phyloP scores from a whole-genome alignment of 805 yeast species.

The Wickerhamiella vanderwaltii region DNA sequence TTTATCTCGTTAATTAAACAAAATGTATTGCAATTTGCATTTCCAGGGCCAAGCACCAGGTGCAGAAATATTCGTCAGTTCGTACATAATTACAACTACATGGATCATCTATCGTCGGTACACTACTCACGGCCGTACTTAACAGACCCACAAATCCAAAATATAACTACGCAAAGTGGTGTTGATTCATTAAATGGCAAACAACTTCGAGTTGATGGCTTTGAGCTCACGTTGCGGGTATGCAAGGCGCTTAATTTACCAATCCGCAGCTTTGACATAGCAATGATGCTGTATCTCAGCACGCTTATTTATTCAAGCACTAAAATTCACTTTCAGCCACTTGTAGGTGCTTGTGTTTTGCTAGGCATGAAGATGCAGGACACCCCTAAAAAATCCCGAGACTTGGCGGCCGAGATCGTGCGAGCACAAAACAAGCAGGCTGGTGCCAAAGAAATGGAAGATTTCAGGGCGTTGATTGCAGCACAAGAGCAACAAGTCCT shows the following conservation, averaged over 20 bases:
- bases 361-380: conserved; percentile 73
- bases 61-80: conserved; percentile 5
- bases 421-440: not conserved
- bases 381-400: conserved; percentile 49
- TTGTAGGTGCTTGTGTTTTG: conserved; percentile 41
- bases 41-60: no score
- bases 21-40: no score
- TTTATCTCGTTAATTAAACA: no score
- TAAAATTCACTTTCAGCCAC: not conserved
- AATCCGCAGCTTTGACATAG: conserved; percentile 50
- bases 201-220: conserved; percentile 35
- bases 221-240: conserved; percentile 16
- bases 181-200: conserved; percentile 40
- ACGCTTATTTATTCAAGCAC: conserved; percentile 41
- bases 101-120: conserved; percentile 8
- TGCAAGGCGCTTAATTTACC: conserved; percentile 33
- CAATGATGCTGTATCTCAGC: conserved; percentile 63
- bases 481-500: conserved; percentile 57
- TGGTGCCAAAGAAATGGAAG: conserved; percentile 10
- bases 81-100: conserved; percentile 8
- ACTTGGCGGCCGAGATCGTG: conserved; percentile 1
- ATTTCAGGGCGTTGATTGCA: conserved; percentile 23
- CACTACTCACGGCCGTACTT: conserved; percentile 44
- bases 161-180: conserved; percentile 38
- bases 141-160: conserved; percentile 40